Base-by-base conservation (phyloP, 1,284 basidiomycete genomes). In the Hemileccinum hortonii region DNA sequence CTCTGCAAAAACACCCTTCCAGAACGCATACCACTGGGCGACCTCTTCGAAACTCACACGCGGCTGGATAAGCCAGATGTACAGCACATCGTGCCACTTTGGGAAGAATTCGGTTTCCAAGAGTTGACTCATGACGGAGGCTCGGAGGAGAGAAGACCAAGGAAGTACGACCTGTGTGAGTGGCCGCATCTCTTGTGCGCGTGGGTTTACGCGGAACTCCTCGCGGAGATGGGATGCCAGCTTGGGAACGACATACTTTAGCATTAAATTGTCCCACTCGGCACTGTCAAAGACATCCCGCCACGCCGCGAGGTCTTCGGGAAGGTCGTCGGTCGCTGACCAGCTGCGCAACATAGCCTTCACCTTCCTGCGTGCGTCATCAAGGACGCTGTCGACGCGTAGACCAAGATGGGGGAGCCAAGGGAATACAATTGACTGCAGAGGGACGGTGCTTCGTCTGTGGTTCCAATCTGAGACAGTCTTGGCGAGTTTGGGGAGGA, bases 91-190 rank as follows among this genome's bases (percentile, higher is more conserved):
- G 46, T 99, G 78, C 94, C 94, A 99, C 66, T 95, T 94, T 3
- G 92, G 91, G 80, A 98, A 97, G 75, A 99, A 96, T 63, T 94
- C 93, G 9, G 81, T 79, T 67, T 95, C 91, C 57, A 98, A 73
- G 8, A 98, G 72, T 62, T 93, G 89, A 2, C 84, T 79, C 57
- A 95, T 78, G 55, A 94, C 83, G 2, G 88, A 87, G 0, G 82
- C 71, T 6, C 92, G 86, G 30, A 99, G 74, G 40, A 93, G 75
- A 16, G 70, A 49, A 24, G 75, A 75, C 97, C 97, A 99, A 0
- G 76, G 75, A 40, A 98, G 74, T 12, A 94, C 86, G 7, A 62
- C 54, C 44, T 77, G 76, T n/a, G 86, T 75, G 32, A 99, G 76
- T 0, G 91, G 87, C n/a, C 76, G 77, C 83, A 96, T 86, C 62